Evolutionary conservation across 805 yeast genomes (phyloP), one percentile per base, ranked within the genome.

Genomic region (Suhomyces vadensis): DNA sequence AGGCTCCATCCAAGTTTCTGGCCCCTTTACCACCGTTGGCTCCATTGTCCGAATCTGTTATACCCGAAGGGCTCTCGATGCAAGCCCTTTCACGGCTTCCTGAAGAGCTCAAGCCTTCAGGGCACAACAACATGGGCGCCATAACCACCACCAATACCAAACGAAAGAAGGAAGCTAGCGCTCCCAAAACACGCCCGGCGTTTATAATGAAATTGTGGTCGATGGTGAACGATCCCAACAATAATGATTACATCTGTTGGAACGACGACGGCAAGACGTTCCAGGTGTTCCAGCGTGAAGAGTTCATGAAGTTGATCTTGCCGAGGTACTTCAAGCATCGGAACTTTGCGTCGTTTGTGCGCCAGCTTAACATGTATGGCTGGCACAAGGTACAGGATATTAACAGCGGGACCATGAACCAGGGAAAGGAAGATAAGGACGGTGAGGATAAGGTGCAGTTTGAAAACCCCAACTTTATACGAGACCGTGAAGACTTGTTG

Each of bases 381-480:
- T 94, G 97, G 97, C 98, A 91, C 70, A 94, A 94, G 66, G 94
- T 94, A 3, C 99, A 94, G 65, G 98, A 94, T 65, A 81, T 91
- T 17, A 86, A 70, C 45, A 77, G 85, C 20, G 97, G 95, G 2
- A 77, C 91, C 4, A 66, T 82, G 47, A 74, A 55, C 37, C 53
- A 48, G 42, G 46, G 49, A 4, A 59, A 59, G 37, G 71, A 77
- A 44, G 69, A 65, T 31, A 74, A 69, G 45, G 46, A 44, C n/a
- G 67, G 68, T 33, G 97, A 91, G 44, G 98, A 94, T 57, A 77
- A 82, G 43, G 85, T 91, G 87, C 95, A 90, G 64, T 94, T 94
- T 69, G 83, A 81, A 50, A 88, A 90, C 51, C 90, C 94, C 1
- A 76, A 82, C 58, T 94, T 94, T 61, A 70, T 81, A 27, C 74